These are phyloP conservation scores for Actinomucor elegans DNA, from an alignment of 371 early-diverging fungal species.

Conservation along the genomic window DNA sequence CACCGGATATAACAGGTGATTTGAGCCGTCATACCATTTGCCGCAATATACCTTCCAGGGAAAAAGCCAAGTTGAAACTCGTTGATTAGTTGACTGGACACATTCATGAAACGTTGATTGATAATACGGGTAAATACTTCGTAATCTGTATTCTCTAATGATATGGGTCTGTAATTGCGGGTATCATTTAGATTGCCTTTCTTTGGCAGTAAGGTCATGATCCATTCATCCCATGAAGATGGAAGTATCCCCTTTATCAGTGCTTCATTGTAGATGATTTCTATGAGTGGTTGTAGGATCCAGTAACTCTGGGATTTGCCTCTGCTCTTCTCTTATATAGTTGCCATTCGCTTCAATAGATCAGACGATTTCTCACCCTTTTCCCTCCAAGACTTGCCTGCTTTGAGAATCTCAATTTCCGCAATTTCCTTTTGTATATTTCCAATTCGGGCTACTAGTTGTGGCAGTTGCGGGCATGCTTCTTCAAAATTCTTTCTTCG, in stretches of 20 bases:
- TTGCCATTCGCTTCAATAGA: neutral
- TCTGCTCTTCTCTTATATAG: neutral
- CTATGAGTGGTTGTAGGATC: neutral
- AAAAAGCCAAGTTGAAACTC: slow-evolving; percentile 7
- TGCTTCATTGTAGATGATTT: neutral
- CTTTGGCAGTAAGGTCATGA: slow-evolving; percentile 1
- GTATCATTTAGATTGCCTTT: neutral
- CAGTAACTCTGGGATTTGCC: neutral
- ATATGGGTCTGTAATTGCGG: slow-evolving; percentile 3
- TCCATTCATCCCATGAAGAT: neutral
- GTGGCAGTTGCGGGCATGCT: too few relatives aligned
- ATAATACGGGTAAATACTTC: slow-evolving; percentile 15
- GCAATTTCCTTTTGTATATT: neutral
- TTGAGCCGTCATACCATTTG: too few relatives aligned
- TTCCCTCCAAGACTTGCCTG: neutral
- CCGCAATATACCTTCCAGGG: slow-evolving; percentile 1
- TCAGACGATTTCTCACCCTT: neutral
- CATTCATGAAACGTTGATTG: neutral
- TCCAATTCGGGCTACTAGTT: neutral
- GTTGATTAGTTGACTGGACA: neutral
- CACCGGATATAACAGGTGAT: too few relatives aligned
- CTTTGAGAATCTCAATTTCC: neutral
- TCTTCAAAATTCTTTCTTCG: too few relatives aligned
- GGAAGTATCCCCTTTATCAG: neutral
- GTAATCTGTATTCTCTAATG: slow-evolving; percentile 4